phyloP scores from a whole-genome alignment of 176 grass and related monocot species.

The Ampelocalamus luodianensis region DNA sequence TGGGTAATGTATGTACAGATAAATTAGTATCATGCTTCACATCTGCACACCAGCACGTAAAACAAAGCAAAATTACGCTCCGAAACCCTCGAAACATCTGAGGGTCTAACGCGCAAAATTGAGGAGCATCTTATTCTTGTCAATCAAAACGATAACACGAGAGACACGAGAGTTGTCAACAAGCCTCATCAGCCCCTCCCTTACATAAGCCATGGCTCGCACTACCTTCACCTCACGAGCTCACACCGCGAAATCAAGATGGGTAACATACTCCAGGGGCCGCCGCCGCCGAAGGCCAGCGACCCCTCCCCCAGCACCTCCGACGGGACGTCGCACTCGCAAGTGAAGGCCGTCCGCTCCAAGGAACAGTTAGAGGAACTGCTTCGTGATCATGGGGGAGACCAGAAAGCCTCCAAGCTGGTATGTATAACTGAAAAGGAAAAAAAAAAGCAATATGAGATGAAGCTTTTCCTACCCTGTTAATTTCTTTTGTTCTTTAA shows the following conservation, averaged over 20 bases:
- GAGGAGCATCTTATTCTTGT: too few relatives aligned
- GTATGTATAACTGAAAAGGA: slow-evolving; percentile 42
- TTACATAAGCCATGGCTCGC: background rate
- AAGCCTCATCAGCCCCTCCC: background rate
- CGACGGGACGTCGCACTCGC: slow-evolving; percentile 3
- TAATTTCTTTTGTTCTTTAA: background rate
- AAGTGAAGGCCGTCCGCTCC: slow-evolving; percentile 77
- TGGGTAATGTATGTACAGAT: too few relatives aligned
- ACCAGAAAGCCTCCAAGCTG: slow-evolving; percentile 50
- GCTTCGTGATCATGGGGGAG: too few relatives aligned
- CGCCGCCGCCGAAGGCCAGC: background rate
- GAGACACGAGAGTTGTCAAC: background rate
- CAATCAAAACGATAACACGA: background rate
- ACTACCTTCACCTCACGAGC: background rate
- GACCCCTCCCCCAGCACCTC: background rate
- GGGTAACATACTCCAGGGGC: slow-evolving; percentile 51
- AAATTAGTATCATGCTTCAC: too few relatives aligned
- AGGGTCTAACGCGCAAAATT: too few relatives aligned
- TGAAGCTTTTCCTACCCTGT: too few relatives aligned
- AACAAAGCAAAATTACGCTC: too few relatives aligned
- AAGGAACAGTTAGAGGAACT: slow-evolving; percentile 46
- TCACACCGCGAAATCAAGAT: slow-evolving; percentile 28
- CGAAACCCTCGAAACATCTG: too few relatives aligned
- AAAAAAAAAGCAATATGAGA: too few relatives aligned
- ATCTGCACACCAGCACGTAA: too few relatives aligned